phyloP scores from a whole-genome alignment of 306 rosid species.

The Quercus bicolor region DNA sequence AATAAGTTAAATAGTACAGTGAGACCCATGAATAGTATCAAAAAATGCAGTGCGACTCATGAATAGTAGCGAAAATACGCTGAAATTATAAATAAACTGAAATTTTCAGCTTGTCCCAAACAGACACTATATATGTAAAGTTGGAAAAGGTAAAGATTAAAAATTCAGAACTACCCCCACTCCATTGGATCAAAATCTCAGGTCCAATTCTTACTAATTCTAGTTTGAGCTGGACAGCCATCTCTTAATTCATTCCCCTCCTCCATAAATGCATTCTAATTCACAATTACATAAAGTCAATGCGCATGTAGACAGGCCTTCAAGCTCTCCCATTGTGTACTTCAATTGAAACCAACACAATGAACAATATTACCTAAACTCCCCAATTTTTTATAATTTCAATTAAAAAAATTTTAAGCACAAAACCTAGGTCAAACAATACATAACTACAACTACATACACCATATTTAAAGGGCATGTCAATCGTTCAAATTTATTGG shows the following conservation, averaged over 20 bases:
- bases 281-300: no score
- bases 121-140: background rate
- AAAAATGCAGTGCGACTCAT: rapidly evolving
- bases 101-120: no score
- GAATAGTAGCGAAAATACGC: no score
- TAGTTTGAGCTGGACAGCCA: background rate
- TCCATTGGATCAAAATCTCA: background rate
- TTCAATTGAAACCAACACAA: background rate
- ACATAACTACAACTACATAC: background rate
- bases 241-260: background rate
- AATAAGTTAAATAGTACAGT: background rate
- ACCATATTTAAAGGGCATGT: background rate
- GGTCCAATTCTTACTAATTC: background rate
- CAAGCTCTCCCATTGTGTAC: background rate
- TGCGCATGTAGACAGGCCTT: background rate
- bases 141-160: background rate
- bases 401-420: background rate
- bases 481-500: background rate
- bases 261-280: background rate
- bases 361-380: background rate
- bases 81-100: no score
- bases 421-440: background rate
- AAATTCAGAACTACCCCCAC: background rate
- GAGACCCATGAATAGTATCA: no score
- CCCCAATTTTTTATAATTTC: background rate